Evolutionary conservation across 176 grass and related monocot genomes (phyloP).

Genomic region (Oryza meyeriana): DNA sequence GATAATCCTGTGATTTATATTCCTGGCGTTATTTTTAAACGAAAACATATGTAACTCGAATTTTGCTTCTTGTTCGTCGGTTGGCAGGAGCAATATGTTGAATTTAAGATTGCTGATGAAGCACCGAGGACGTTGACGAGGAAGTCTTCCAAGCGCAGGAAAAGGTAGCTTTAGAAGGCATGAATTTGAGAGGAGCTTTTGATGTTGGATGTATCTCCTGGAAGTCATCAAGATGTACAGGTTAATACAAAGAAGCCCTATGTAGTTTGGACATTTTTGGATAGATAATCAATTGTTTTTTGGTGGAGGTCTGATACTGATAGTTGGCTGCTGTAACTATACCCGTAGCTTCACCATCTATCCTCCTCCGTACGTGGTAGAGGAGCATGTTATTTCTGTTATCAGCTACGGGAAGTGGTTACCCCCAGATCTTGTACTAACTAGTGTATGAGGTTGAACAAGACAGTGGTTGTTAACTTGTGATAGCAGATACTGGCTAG

Average conservation of each 20-base stretch:
- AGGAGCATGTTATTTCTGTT: no score
- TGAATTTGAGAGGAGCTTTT: not conserved
- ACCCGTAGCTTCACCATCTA: no score
- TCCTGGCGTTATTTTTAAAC: not conserved
- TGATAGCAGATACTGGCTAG: no score
- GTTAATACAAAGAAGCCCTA: not conserved
- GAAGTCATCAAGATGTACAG: not conserved
- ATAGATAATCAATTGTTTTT: not conserved
- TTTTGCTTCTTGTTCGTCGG: not conserved
- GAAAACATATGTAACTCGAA: not conserved
- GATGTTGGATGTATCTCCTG: not conserved
- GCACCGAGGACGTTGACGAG: not conserved
- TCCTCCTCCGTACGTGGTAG: no score
- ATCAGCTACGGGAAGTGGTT: no score
- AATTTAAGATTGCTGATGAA: conserved; percentile 55
- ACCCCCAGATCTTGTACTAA: no score
- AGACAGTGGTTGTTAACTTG: no score
- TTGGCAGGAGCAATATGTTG: conserved; percentile 48
- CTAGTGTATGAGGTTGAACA: no score
- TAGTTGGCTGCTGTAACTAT: no score
- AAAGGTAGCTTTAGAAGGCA: conserved; percentile 41
- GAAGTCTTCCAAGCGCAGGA: conserved; percentile 62
- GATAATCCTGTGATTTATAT: not conserved
- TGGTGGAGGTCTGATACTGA: no score
- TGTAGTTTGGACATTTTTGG: not conserved